A percentile compares a stretch with the other conserved stretches of the same genome.
Conservation (phyloP, 2,329 filamentous ascomycete genomes). For the Fusarium beomiforme region DNA sequence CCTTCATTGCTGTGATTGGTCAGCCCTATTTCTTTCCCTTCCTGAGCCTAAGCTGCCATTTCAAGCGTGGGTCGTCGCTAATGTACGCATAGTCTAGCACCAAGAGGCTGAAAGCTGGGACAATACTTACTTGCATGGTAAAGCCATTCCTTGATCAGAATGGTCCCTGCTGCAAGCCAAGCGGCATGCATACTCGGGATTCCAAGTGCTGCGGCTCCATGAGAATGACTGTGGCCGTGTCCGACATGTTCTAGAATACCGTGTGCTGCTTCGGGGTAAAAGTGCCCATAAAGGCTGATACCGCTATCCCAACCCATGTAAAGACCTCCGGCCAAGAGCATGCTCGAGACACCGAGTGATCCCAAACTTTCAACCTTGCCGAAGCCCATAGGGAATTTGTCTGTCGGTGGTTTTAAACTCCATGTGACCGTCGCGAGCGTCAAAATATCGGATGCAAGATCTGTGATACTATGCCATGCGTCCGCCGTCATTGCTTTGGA, state of each 20-base stretch:
- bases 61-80: not conserved
- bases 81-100: not conserved
- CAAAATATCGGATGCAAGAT: slow-evolving; percentile 93
- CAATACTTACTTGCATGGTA: slow-evolving; percentile 89
- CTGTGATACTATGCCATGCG: slow-evolving; percentile 93
- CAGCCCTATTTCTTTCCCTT: slow-evolving; percentile 3
- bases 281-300: slow-evolving; percentile 73
- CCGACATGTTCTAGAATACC: slow-evolving; percentile 68
- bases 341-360: slow-evolving; percentile 89
- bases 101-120: not conserved
- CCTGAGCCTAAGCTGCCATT: not conserved
- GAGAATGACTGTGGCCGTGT: slow-evolving; percentile 74
- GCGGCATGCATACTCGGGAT: slow-evolving; percentile 90
- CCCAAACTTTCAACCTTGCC: slow-evolving; percentile 98
- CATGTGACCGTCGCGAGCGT: slow-evolving; percentile 95
- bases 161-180: slow-evolving; percentile 91
- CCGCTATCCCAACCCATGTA: slow-evolving; percentile 89
- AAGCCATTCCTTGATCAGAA: slow-evolving; percentile 94
- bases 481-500: slow-evolving; percentile 94
- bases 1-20: slow-evolving; percentile 81
- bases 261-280: slow-evolving; percentile 75
- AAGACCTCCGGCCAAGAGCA: slow-evolving; percentile 87
- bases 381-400: slow-evolving; percentile 88
- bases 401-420: slow-evolving; percentile 85
- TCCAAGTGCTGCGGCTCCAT: slow-evolving; percentile 56